Percentiles rank a stretch among this genome's conserved stretches.
Evolutionary conservation across 163 green algal genomes (phyloP).

Genomic region (Coccomyxa subellipsoidea): DNA sequence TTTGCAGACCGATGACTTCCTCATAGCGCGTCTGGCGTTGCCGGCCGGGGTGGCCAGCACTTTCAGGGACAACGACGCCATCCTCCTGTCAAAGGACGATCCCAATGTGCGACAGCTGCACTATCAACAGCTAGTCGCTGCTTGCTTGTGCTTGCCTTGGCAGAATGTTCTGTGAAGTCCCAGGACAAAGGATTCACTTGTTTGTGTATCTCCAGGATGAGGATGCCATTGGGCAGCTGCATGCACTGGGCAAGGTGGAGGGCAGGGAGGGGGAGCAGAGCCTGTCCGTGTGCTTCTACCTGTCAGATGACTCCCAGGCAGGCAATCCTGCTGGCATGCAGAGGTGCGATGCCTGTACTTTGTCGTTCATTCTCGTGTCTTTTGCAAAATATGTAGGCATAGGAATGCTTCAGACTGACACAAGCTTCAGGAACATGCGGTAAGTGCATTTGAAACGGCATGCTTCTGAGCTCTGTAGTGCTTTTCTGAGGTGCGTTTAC

Average conservation of each 20-base stretch:
- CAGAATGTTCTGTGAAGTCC: too few species aligned
- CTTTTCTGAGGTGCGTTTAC: too few species aligned
- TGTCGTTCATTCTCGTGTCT: too few species aligned
- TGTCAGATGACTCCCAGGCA: constrained; percentile 52
- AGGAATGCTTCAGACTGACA: too few species aligned
- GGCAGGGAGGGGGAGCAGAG: constrained; percentile 44
- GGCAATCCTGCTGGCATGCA: constrained; percentile 25
- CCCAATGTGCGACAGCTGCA: constrained; percentile 40
- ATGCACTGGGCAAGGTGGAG: constrained; percentile 46
- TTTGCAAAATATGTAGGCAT: too few species aligned
- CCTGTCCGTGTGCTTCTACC: constrained; percentile 64
- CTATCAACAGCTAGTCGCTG: background rate
- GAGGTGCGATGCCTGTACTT: too few species aligned
- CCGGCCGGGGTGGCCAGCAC: background rate
- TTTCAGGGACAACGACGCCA: constrained; percentile 75
- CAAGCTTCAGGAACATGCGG: too few species aligned
- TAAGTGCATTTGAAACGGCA: too few species aligned
- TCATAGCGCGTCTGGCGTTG: constrained; percentile 42
- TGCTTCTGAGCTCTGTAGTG: too few species aligned
- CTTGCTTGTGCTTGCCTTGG: too few species aligned
- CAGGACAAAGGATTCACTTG: background rate
- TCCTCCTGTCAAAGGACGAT: constrained; percentile 74
- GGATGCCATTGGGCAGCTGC: constrained; percentile 1
- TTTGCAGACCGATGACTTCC: constrained; percentile 54
- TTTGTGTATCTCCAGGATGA: background rate